Evolutionary conservation across 1,139 yeast species (phyloP), one percentile per base, ranked within the genome.

Genomic region (Hemisphaericaspora subhashii): DNA sequence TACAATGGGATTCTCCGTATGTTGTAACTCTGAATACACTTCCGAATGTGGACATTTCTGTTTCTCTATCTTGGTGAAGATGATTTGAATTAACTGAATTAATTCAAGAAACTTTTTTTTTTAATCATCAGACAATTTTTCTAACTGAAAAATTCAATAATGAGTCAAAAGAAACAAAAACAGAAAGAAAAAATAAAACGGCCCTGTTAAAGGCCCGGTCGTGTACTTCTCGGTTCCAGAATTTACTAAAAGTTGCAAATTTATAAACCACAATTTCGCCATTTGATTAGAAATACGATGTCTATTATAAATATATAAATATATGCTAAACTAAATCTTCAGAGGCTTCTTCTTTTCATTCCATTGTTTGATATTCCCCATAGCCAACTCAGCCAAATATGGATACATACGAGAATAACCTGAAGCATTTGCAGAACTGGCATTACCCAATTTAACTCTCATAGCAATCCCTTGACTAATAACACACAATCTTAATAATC

Each of bases 1-100:
- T 85, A 70, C 98, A 92, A 71, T 92, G 98, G 15, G 97, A 89
- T 63, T 92, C 98, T 48, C 98, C 98, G 71, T 88, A 92, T 21
- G 98, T 92, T 48, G 98, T 89, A 46, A 92, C 98, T 51, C 65
- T 66, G 54, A 72, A 72, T 44, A 69, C 50, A 31, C 62, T 64
- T 39, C 77, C 77, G 49, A 69, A 72, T 15, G 70, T 51, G 31
- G 77, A 72, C 77, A 72, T 72, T 20, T n/a, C n/a, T n/a, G n/a
- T n/a, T n/a, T n/a, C n/a, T n/a, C n/a, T n/a, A n/a, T n/a, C n/a
- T n/a, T n/a, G n/a, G n/a, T n/a, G n/a, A n/a, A n/a, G 6, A 23
- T 12, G 15, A 24, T n/a, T 14, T 5, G 15, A 5, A 5, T n/a
- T 24, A 5, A 9, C 3, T 24, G 15, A 24, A 5, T 24, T n/a